Conservation (phyloP, 768 basidiomycete species). For the Phylloporus arenicola region DNA sequence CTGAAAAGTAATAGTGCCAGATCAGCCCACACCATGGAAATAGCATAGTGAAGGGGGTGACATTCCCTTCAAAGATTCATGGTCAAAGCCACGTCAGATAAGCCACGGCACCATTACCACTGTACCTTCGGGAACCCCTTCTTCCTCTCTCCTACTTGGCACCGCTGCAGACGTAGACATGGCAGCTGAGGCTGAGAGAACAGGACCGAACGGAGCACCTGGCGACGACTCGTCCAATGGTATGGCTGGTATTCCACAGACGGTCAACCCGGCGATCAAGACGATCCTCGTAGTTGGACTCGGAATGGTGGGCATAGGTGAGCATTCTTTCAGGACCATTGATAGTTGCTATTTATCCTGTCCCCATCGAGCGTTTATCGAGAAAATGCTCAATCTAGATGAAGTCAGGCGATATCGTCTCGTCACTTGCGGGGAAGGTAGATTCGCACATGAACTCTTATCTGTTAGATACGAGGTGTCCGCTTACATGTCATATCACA, state of each 20-base stretch:
- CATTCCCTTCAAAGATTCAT: neutral
- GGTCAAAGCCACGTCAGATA: neutral
- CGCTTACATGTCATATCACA: constrained; percentile 5
- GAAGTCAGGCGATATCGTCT: constrained; percentile 44
- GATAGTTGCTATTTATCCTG: neutral
- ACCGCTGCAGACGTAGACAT: neutral
- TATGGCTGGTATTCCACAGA: neutral
- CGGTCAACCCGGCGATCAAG: neutral
- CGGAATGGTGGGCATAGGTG: constrained; percentile 2
- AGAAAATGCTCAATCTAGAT: constrained; percentile 59
- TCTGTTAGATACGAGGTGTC: constrained; percentile 20
- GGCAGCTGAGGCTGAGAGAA: neutral
- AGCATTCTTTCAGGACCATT: neutral
- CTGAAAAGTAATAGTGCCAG: too few relatives aligned
- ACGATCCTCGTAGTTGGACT: neutral
- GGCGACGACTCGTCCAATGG: neutral
- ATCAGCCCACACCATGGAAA: neutral
- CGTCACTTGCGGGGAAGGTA: constrained; percentile 57
- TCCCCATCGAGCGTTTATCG: constrained; percentile 48
- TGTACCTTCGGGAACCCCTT: neutral
- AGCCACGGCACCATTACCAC: neutral
- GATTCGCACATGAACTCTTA: constrained; percentile 13
- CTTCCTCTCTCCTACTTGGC: neutral
- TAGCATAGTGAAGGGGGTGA: neutral
- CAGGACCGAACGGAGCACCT: neutral